Percentiles rank a stretch among this genome's conserved stretches.
Conservation (phyloP, 2,329 filamentous ascomycete species). For the Paraphoma chrysanthemicola region DNA sequence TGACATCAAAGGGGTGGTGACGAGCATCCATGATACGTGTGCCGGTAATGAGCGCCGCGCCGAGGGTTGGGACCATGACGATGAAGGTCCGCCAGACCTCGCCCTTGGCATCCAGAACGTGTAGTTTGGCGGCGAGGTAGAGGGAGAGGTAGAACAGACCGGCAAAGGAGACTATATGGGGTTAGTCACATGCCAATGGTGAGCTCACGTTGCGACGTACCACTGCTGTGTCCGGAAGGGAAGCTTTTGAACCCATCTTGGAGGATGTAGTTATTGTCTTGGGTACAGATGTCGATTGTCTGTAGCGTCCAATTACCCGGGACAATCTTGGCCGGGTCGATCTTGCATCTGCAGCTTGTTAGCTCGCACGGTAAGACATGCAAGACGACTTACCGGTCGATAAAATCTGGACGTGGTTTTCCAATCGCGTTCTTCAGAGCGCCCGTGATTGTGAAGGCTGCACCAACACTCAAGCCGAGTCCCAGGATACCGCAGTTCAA, state of each 20-base stretch:
- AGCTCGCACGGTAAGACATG: conserved; percentile 1
- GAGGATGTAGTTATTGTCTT: conserved; percentile 57
- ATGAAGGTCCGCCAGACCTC: conserved; percentile 67
- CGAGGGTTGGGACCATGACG: conserved; percentile 61
- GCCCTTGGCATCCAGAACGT: conserved; percentile 65
- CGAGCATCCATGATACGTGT: conserved; percentile 68
- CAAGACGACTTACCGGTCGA: conserved; percentile 54
- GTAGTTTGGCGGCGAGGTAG: conserved; percentile 66
- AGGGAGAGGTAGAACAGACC: conserved; percentile 66
- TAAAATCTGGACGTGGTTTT: conserved; percentile 66
- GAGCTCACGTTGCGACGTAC: conserved; percentile 40
- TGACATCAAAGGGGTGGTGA: conserved; percentile 67
- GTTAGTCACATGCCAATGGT: conserved; percentile 23
- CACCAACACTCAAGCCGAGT: conserved; percentile 60
- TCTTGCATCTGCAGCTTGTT: conserved; percentile 25
- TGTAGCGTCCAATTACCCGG: conserved; percentile 6
- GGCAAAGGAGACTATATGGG: conserved; percentile 59
- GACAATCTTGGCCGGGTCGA: conserved; percentile 14
- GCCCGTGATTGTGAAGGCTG: conserved; percentile 65
- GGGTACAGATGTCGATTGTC: conserved; percentile 57
- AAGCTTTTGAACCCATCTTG: conserved; percentile 67
- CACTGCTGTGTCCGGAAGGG: conserved; percentile 64
- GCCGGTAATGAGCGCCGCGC: conserved; percentile 62
- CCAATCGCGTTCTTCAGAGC: conserved; percentile 66
- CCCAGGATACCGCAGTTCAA: conserved; percentile 67